Evolutionary conservation across 148 eudicot genomes (phyloP).

Genomic region (Rhododendron ovatum): DNA sequence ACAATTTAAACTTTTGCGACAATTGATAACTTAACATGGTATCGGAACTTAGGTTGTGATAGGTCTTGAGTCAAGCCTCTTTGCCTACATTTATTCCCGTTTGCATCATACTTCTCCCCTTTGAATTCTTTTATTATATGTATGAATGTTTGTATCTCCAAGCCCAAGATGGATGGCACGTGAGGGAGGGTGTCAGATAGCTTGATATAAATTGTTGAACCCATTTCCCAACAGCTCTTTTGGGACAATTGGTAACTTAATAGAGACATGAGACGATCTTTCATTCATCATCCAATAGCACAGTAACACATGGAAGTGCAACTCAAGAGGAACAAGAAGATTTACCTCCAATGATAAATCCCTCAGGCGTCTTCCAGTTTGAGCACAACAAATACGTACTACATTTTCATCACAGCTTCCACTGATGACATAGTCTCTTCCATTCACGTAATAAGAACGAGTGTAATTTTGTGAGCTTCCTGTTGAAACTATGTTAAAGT

Average conservation of each 20-base stretch:
- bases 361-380: slow-evolving; percentile 86
- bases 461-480: slow-evolving; percentile 94
- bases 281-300: not conserved
- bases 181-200: too few species aligned
- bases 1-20: not conserved
- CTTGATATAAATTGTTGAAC: not conserved
- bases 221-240: not conserved
- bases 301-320: not conserved
- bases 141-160: too few species aligned
- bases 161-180: too few species aligned
- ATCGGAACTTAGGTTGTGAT: not conserved
- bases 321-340: slow-evolving; percentile 20
- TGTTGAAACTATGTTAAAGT: slow-evolving; percentile 66
- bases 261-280: not conserved
- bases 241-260: not conserved
- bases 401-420: slow-evolving; percentile 95
- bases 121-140: too few species aligned
- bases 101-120: too few species aligned
- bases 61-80: too few species aligned
- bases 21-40: not conserved
- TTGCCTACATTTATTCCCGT: too few species aligned
- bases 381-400: slow-evolving; percentile 87
- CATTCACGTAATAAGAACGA: slow-evolving; percentile 91
- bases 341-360: slow-evolving; percentile 60
- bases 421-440: slow-evolving; percentile 73